Conservation (phyloP, 1,284 basidiomycete genomes). For the Cutaneotrichosporon sp. region DNA sequence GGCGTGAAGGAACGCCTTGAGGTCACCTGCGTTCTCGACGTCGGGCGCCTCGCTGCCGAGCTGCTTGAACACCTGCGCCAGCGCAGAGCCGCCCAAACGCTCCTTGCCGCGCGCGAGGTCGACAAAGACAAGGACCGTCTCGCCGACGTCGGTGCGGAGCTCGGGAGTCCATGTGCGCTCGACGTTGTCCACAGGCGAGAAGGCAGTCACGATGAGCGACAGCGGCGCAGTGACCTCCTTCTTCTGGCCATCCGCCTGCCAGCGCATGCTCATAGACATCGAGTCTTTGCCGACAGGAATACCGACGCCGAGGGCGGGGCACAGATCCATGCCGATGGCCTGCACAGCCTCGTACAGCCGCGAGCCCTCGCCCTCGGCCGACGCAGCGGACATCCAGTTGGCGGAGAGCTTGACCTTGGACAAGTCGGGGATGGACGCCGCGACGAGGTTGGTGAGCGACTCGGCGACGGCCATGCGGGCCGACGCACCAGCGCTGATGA, state of each 20-base stretch:
- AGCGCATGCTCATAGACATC: slow-evolving; percentile 99
- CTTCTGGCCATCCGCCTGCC: slow-evolving; percentile 60
- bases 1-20: slow-evolving; percentile 78
- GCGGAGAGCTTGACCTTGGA: slow-evolving; percentile 85
- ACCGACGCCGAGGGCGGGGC: slow-evolving; percentile 86
- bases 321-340: slow-evolving; percentile 89
- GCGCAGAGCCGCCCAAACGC: slow-evolving; percentile 86
- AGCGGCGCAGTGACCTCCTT: slow-evolving; percentile 85
- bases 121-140: slow-evolving; percentile 75
- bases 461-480: slow-evolving; percentile 96
- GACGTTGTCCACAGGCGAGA: slow-evolving; percentile 78
- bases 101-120: slow-evolving; percentile 81
- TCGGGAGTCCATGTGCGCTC: slow-evolving; percentile 88
- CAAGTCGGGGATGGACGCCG: slow-evolving; percentile 69
- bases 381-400: slow-evolving; percentile 99
- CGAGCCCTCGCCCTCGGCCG: slow-evolving; percentile 82
- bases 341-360: slow-evolving; percentile 87
- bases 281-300: slow-evolving; percentile 99
- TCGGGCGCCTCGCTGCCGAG: slow-evolving; percentile 74
- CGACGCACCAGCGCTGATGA: slow-evolving; percentile 80
- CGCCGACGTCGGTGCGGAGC: slow-evolving; percentile 58
- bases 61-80: slow-evolving; percentile 93
- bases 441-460: slow-evolving; percentile 85
- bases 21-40: slow-evolving; percentile 67
- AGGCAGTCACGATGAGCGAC: slow-evolving; percentile 91